Base-by-base conservation (phyloP, 805 yeast genomes). In the Maudiozyma saulgeensis region DNA sequence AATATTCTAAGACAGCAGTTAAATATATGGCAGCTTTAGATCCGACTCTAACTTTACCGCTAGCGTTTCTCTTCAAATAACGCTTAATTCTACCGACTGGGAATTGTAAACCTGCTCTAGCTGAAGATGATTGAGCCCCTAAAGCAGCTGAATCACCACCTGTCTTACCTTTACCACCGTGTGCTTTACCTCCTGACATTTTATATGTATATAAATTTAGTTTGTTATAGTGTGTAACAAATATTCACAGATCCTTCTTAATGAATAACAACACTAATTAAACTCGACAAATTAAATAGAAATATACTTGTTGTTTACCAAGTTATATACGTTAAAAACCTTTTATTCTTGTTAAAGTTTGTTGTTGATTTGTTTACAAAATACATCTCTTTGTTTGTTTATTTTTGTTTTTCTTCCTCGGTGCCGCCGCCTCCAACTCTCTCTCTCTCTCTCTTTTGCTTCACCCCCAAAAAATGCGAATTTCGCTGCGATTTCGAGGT, bases 31-130 rank as follows among this genome's bases (percentile, higher is more conserved):
- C 98, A 41, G 96, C 83, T 68, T 91, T 93, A 51, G 95, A 87
- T 71, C 96, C 95, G 57, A 88, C 87, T 74, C 96, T 81, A 56
- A 79, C 78, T 63, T 77, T 80, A 71, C 87, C 87, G 67, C 87
- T 93, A 19, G 96, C 95, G 56, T 84, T 87, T 69, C 78, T 83
- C 76, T 90, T 91, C 70, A 93, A 77, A 68, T 89, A 91, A 75
- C 99, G 82, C 80, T 93, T 91, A 61, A 93, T 89, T 83, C 99
- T 88, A 52, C 99, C 99, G 38, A 95, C 98, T 46, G 99, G 99
- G 74, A 93, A 93, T 68, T 85, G 93, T 67, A 89, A 74, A 25
- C 96, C 96, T 26, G 96, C 96, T 69, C 95, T 82, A 9, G 96
- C 95, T 6, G 96, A 87, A 60, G 90, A 95, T 13, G 96, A 86